Conservation (phyloP, 768 basidiomycete genomes). For the Tulasnella sp. region DNA sequence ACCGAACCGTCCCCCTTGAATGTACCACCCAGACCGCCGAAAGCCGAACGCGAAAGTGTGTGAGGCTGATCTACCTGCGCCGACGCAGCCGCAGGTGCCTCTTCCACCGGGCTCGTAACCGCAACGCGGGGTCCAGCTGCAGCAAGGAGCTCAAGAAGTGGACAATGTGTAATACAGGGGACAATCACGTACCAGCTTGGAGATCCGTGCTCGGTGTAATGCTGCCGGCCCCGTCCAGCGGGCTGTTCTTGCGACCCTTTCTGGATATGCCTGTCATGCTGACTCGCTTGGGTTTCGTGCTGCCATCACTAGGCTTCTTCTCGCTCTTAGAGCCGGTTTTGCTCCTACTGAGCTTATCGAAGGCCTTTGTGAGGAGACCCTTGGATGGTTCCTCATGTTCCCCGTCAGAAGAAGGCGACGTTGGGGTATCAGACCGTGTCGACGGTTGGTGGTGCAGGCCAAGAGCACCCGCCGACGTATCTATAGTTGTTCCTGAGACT, state of each 20-base stretch:
- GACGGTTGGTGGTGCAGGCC: conserved; percentile 13
- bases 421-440: conserved; percentile 33
- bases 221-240: background rate
- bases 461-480: conserved; percentile 18
- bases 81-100: conserved; percentile 22
- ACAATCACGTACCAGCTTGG: background rate
- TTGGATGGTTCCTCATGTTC: conserved; percentile 9
- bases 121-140: background rate
- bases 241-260: background rate
- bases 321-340: background rate
- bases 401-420: conserved; percentile 25
- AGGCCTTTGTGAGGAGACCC: conserved; percentile 7
- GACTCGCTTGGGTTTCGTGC: background rate
- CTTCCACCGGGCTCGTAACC: conserved; percentile 21
- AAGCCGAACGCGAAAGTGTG: conserved; percentile 32
- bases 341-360: conserved; percentile 15
- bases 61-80: conserved; percentile 26
- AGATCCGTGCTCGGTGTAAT: background rate
- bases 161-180: background rate
- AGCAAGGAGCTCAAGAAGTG: background rate
- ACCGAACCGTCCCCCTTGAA: conserved; percentile 67
- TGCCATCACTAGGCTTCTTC: background rate
- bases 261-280: conserved; percentile 3
- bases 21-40: conserved; percentile 27
- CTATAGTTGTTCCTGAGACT: conserved; percentile 22